Evolutionary conservation across 768 basidiomycete species (phyloP), one percentile per base, ranked within the genome.

Genomic region (Lactifluus piperatus): DNA sequence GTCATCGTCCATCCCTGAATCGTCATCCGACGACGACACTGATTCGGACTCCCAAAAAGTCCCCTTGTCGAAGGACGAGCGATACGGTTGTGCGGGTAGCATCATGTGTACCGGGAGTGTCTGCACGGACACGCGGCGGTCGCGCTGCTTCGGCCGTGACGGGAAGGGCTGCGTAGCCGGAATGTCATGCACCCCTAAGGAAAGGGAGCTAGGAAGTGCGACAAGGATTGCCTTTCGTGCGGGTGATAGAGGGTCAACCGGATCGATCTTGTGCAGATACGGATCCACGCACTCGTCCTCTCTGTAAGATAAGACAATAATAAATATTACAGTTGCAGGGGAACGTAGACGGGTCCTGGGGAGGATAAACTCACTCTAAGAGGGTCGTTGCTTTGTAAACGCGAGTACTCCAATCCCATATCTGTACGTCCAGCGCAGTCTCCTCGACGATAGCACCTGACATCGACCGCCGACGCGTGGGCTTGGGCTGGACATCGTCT

Each of bases 371-470:
- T 62, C 39, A 63, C 60, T 48, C 60, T 5, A 36, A 10, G 22
- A 39, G 5, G 11, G 49, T 9, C 4, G 29, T 39, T 30, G 58
- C 53, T 41, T 37, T 26, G 22, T 54, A 43, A 18, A 63, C 58
- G 10, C 36, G 30, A 10, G 36, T 24, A 10, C 47, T 54, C 57
- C 57, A 54, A 36, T 62, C 62, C 62, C 58, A 52, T 54, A 63
- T 61, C 48, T 49, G 58, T 24, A 39, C 44, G 26, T 63, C 50
- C 20, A 63, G 26, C 8, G 49, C 18, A 9, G 32, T 36, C 18
- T 61, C 62, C 22, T 60, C 58, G 7, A 22, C 36, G 29, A 48
- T 29, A 14, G 26, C 24, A 20, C 48, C 27, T 20, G 49, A 22
- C 58, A 51, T 51, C 7, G 34, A 37, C 18, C 44, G 58, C 20